A percentile compares a stretch with the other conserved stretches of the same genome.
phyloP scores from a whole-genome alignment of 257 asterid genomes.

The Plantago major region DNA sequence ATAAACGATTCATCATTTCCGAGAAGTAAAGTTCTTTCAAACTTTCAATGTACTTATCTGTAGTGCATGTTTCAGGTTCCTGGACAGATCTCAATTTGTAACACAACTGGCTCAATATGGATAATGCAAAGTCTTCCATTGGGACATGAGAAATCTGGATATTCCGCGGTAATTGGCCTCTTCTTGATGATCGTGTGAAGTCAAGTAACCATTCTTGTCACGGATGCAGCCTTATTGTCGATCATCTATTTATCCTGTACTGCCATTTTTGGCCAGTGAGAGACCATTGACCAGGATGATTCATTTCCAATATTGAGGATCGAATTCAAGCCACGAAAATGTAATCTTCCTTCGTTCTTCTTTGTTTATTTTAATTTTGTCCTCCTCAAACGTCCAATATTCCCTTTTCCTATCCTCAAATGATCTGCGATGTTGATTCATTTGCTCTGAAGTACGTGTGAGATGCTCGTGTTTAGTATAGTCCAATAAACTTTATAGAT shows the following conservation, averaged over 20 bases:
- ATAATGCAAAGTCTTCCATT: background rate
- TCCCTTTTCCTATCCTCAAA: too few species aligned
- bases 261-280: background rate
- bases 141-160: background rate
- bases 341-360: too few species aligned
- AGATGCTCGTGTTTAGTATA: too few species aligned
- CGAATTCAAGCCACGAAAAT: too few species aligned
- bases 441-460: too few species aligned
- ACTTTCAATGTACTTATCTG: background rate
- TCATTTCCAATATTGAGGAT: too few species aligned
- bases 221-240: background rate
- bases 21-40: background rate
- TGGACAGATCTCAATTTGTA: background rate
- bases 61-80: background rate
- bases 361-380: too few species aligned
- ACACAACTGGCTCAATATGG: background rate
- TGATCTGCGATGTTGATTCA: too few species aligned
- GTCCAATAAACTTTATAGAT: too few species aligned
- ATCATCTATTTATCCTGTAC: background rate
- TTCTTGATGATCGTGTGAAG: slow-evolving; percentile 1
- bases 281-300: too few species aligned
- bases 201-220: background rate
- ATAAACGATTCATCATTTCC: too few species aligned
- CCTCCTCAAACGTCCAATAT: too few species aligned
- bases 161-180: background rate